These are phyloP conservation scores for Metarhizium brunneum DNA, from an alignment of 2,329 filamentous ascomycete genomes.

Conservation along the genomic window DNA sequence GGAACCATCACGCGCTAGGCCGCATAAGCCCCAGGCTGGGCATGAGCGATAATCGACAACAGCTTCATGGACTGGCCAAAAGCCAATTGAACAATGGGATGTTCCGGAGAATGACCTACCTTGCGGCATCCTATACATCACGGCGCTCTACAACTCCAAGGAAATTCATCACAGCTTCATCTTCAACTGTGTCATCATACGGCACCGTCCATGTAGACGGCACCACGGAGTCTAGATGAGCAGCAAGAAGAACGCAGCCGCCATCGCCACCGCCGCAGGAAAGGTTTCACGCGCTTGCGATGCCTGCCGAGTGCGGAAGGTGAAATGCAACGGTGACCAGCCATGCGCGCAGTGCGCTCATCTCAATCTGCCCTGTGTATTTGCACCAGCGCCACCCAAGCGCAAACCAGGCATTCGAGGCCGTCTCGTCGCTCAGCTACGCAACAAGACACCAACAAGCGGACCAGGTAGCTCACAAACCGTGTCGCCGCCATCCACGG, in stretches of 20 bases:
- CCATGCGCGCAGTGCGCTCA: conserved; percentile 28
- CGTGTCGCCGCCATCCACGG: neutral
- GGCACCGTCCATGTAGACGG: no score
- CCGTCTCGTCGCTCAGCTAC: conserved; percentile 25
- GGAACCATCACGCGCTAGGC: no score
- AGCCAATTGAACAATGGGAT: no score
- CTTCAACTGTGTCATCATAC: no score
- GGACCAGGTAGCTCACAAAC: neutral
- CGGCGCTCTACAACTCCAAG: no score
- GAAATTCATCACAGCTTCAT: no score
- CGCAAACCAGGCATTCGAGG: conserved; percentile 25
- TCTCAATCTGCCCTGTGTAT: conserved; percentile 24
- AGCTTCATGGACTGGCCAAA: no score
- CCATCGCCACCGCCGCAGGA: conserved; percentile 1
- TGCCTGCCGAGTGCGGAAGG: conserved; percentile 28
- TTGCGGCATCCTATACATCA: no score
- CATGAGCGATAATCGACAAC: no score
- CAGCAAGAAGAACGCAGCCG: neutral
- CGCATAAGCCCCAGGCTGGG: no score
- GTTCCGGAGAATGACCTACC: no score
- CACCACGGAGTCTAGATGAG: no score
- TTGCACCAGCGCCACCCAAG: conserved; percentile 21
- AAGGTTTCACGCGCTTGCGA: conserved; percentile 24
- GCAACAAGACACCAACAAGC: conserved; percentile 13
- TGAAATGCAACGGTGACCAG: conserved; percentile 23